These are phyloP conservation scores for Colletotrichum sublineola DNA, from an alignment of 2,329 filamentous ascomycete species.

Conservation along the genomic window DNA sequence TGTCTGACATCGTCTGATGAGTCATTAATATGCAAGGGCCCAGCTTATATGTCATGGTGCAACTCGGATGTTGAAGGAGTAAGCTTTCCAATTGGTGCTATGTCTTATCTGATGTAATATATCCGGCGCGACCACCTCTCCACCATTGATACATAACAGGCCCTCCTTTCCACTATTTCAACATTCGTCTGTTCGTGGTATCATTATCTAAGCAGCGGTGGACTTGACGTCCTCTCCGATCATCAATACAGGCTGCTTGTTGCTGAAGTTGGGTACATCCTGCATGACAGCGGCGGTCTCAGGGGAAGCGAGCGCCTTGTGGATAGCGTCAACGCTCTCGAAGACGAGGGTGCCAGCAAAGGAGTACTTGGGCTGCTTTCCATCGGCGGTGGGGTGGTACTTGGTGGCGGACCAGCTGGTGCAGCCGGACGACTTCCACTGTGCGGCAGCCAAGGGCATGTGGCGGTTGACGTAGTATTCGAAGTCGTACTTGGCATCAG, in stretches of 20 bases:
- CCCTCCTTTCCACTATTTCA: too few species aligned
- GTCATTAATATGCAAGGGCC: neutral
- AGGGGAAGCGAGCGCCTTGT: slow-evolving; percentile 29
- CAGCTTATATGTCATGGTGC: neutral
- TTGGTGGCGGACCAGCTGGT: slow-evolving; percentile 33
- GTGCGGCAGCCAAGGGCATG: slow-evolving; percentile 31
- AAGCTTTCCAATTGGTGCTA: neutral
- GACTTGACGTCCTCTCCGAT: slow-evolving; percentile 46
- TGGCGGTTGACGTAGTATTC: slow-evolving; percentile 41
- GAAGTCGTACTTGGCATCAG: slow-evolving; percentile 42
- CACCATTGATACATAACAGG: neutral
- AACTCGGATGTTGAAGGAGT: neutral
- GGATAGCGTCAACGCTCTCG: slow-evolving; percentile 24
- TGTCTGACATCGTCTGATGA: too few species aligned
- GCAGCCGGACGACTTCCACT: slow-evolving; percentile 29
- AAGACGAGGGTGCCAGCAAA: slow-evolving; percentile 30
- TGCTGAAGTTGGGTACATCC: slow-evolving; percentile 39
- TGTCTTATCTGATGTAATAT: neutral
- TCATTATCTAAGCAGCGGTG: neutral
- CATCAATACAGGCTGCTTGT: slow-evolving; percentile 55
- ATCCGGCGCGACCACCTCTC: neutral
- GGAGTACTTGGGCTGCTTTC: slow-evolving; percentile 29
- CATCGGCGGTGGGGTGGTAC: slow-evolving; percentile 26
- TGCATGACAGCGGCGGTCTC: slow-evolving; percentile 29
- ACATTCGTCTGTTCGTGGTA: neutral